Evolutionary conservation across 1,284 basidiomycete species (phyloP).

Genomic region (Wolfiporia cocos): DNA sequence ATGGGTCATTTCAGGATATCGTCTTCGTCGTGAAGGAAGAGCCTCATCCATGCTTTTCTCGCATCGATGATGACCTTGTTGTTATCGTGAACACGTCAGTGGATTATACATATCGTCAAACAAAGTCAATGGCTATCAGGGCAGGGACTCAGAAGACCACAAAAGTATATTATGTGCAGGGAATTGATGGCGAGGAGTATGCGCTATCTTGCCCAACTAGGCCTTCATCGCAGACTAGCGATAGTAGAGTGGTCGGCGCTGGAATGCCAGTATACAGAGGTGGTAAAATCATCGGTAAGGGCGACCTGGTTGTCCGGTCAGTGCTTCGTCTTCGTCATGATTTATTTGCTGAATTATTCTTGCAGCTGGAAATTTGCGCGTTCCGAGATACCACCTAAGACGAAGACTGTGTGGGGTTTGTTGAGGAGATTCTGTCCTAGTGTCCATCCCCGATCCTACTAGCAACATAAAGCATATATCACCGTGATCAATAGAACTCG

Average conservation of each 20-base stretch:
- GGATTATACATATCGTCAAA: conserved; percentile 49
- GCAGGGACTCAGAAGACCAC: conserved; percentile 6
- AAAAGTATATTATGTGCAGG: conserved; percentile 43
- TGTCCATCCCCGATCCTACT: too few species aligned
- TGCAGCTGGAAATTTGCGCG: too few species aligned
- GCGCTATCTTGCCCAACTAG: conserved; percentile 58
- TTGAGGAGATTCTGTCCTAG: too few species aligned
- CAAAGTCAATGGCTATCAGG: conserved; percentile 9
- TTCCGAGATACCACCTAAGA: too few species aligned
- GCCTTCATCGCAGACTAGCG: conserved; percentile 59
- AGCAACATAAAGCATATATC: too few species aligned
- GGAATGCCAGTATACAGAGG: conserved; percentile 77
- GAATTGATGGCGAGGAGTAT: conserved; percentile 67
- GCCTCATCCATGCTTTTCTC: conserved; percentile 62
- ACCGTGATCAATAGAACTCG: too few species aligned
- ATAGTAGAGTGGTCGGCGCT: conserved; percentile 61
- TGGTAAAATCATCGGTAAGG: conserved; percentile 59
- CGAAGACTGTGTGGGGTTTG: too few species aligned
- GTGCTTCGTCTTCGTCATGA: conserved; percentile 24
- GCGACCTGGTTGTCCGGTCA: conserved; percentile 74
- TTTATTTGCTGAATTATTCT: too few species aligned
- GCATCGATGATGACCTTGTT: conserved; percentile 71
- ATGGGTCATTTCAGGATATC: conserved; percentile 69
- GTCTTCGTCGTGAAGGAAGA: conserved; percentile 77
- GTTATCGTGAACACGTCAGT: conserved; percentile 66